A percentile compares a stretch with the other conserved stretches of the same genome.
Evolutionary conservation across 2,329 filamentous ascomycete genomes (phyloP).

Genomic region (Aspergillus intermedius): DNA sequence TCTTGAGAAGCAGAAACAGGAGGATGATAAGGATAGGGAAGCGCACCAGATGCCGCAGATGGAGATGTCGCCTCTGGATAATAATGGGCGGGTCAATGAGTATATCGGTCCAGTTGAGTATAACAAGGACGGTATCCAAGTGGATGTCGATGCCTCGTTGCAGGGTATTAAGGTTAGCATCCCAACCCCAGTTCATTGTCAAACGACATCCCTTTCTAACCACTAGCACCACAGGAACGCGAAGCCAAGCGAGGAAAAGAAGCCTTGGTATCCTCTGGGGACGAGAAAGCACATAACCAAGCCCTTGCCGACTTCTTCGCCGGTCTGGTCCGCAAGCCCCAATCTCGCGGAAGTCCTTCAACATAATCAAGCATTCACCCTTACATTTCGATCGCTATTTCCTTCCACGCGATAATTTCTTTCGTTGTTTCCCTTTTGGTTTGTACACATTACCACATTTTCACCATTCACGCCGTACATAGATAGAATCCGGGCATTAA

Average conservation of each 20-base stretch:
- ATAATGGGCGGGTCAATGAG: slow-evolving; percentile 52
- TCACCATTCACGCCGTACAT: slow-evolving; percentile 34
- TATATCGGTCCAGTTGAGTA: slow-evolving; percentile 94
- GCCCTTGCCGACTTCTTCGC: slow-evolving; percentile 56
- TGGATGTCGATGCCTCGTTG: slow-evolving; percentile 90
- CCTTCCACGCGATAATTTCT: neutral
- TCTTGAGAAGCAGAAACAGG: slow-evolving; percentile 58
- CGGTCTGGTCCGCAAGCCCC: slow-evolving; percentile 49
- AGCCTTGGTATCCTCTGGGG: slow-evolving; percentile 25
- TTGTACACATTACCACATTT: neutral
- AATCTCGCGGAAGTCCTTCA: slow-evolving; percentile 33
- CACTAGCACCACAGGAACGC: slow-evolving; percentile 29
- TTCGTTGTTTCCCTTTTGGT: slow-evolving; percentile 18
- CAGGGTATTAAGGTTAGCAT: slow-evolving; percentile 68
- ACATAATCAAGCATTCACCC: slow-evolving; percentile 11
- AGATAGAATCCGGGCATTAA: slow-evolving; percentile 54
- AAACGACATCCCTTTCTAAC: slow-evolving; percentile 7
- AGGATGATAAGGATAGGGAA: slow-evolving; percentile 45
- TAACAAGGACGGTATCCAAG: slow-evolving; percentile 96
- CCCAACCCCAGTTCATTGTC: neutral
- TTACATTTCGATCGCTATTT: neutral
- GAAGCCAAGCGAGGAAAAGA: slow-evolving; percentile 38
- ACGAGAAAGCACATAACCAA: slow-evolving; percentile 52
- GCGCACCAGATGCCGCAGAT: slow-evolving; percentile 28
- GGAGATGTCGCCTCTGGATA: slow-evolving; percentile 32